Evolutionary conservation across 805 yeast genomes (phyloP), one percentile per base, ranked within the genome.

Genomic region (Candida koratica): DNA sequence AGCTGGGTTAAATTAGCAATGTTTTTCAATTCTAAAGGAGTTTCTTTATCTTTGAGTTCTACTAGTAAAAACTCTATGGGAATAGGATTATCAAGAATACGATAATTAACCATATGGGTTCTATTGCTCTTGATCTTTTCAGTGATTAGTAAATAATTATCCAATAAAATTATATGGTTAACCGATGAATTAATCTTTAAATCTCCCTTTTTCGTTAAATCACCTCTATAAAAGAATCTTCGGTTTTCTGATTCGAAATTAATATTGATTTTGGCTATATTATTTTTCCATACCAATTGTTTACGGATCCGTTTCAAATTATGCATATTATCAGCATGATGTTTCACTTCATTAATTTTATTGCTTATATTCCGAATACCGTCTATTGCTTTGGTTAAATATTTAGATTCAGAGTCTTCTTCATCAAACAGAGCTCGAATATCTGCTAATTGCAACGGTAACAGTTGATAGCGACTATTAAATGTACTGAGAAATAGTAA

Each of bases 131-230:
- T 63, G 2, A 72, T 55, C 31, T 67, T 68, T 26, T 85, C 81
- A 1, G 85, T 79, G 1, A 86, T 70, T 20, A 86, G 51, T 28
- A 86, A 57, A 47, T 69, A 84, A 49, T 86, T 84, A 51, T 86
- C 95, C 35, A 86, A 58, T 18, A 86, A 58, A 13, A 84, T 74
- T 16, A 83, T 48, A 44, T 75, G 71, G 31, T 58, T 60, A 0
- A 70, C 62, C 6, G 65, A 60, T 25, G 83, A 68, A 25, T 79
- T 81, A 19, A 79, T 61, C 64, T 79, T 75, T 48, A 78, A 61
- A 32, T 82, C 93, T 10, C 85, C 77, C 40, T 80, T 77, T 37
- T 81, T 67, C 2, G 63, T 48, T 12, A 83, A 70, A 17, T 69
- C 72, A 0, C 88, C 93, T 8, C 80, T 61, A 44, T 64, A 65